Percentiles rank a stretch among this genome's conserved stretches.
Conservation (phyloP, 1,284 basidiomycete species). For the Cryptococcus sp. region DNA sequence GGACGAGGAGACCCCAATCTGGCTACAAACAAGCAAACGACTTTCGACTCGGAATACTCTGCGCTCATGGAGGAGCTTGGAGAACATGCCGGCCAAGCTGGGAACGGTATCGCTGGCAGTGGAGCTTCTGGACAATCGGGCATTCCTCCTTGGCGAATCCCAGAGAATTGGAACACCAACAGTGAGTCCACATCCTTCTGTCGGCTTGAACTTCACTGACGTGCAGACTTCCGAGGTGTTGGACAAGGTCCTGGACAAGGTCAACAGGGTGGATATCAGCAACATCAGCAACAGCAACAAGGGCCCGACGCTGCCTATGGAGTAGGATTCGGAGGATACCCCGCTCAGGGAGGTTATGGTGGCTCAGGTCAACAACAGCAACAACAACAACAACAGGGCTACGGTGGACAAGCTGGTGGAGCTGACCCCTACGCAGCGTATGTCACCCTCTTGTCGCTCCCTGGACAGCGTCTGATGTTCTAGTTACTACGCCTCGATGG, state of each 20-base stretch:
- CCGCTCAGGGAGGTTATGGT: constrained; percentile 5
- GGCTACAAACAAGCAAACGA: constrained; percentile 46
- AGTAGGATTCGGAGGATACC: constrained; percentile 17
- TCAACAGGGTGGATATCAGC: constrained; percentile 1
- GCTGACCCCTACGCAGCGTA: constrained; percentile 38
- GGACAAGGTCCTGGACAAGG: constrained; percentile 4
- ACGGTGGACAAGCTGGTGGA: constrained; percentile 10
- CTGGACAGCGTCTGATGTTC: background rate
- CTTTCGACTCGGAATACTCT: constrained; percentile 94
- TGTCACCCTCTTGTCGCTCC: constrained; percentile 9
- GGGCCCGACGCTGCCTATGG: constrained; percentile 20
- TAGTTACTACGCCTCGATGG: constrained; percentile 34
- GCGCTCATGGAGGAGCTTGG: constrained; percentile 97
- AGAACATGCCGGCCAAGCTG: constrained; percentile 53
- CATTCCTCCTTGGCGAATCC: constrained; percentile 51
- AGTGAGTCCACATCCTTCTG: constrained; percentile 20
- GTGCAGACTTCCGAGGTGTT: constrained; percentile 7
- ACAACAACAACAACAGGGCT: background rate
- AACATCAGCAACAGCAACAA: background rate
- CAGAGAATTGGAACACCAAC: constrained; percentile 47
- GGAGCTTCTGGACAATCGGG: constrained; percentile 31
- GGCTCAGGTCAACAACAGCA: constrained; percentile 8
- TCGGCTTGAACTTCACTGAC: background rate
- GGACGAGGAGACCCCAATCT: constrained; percentile 50
- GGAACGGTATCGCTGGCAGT: constrained; percentile 45